Evolutionary conservation across 805 yeast genomes (phyloP).

Genomic region (Wickerhamiella brachini): DNA sequence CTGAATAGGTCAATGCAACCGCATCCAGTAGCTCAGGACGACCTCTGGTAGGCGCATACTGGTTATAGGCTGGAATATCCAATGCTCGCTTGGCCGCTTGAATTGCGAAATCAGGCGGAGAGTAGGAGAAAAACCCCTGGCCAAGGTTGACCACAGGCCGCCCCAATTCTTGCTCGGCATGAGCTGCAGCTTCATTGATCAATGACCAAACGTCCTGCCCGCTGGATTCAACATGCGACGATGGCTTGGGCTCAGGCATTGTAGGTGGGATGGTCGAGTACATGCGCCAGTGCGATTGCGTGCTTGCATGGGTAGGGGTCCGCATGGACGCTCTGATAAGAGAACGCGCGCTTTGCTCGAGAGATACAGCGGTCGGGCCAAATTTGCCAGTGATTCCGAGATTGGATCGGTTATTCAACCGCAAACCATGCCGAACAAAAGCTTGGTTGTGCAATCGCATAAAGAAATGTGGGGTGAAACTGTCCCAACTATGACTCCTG

Average conservation of each 20-base stretch:
- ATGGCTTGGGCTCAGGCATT: constrained; percentile 13
- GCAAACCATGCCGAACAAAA: not conserved
- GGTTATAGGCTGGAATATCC: constrained; percentile 63
- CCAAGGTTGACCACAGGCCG: constrained; percentile 79
- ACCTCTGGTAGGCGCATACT: constrained; percentile 86
- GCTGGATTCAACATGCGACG: constrained; percentile 10
- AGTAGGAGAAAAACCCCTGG: constrained; percentile 92
- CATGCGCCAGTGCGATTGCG: not conserved
- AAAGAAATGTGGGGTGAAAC: not conserved
- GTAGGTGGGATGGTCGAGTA: not conserved
- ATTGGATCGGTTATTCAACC: not conserved
- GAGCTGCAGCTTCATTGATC: constrained; percentile 89
- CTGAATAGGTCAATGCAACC: constrained; percentile 56
- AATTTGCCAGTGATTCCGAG: not conserved
- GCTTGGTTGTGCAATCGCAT: not conserved
- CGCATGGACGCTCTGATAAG: not conserved
- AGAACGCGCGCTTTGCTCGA: not conserved
- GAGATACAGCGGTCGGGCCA: not conserved
- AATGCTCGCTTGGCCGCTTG: constrained; percentile 69
- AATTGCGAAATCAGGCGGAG: constrained; percentile 89
- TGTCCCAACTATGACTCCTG: not conserved
- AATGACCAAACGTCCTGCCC: constrained; percentile 80
- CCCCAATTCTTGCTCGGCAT: constrained; percentile 53
- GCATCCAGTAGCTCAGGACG: constrained; percentile 62
- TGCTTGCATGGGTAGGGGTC: not conserved